phyloP scores from a whole-genome alignment of 345 rosid species.

The Linum lewisii region DNA sequence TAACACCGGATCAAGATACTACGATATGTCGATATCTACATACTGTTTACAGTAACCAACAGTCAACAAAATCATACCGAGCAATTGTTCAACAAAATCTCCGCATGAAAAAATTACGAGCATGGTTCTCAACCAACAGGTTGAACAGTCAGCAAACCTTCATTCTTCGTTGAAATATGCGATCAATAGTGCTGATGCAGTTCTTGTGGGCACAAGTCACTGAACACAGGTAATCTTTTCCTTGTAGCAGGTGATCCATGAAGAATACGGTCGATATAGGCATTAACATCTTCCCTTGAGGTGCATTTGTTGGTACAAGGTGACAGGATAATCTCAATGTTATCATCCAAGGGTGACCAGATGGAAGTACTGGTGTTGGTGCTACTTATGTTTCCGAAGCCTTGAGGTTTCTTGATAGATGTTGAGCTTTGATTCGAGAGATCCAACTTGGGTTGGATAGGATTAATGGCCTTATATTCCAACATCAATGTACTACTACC shows the following conservation, averaged over 20 bases:
- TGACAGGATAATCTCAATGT: constrained; percentile 37
- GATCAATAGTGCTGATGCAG: background rate
- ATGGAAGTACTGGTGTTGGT: background rate
- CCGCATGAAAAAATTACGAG: background rate
- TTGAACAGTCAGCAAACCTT: background rate
- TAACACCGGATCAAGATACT: too few relatives aligned
- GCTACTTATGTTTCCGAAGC: background rate
- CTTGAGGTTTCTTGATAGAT: background rate
- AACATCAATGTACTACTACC: background rate
- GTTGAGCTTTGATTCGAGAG: background rate
- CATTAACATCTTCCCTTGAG: constrained; percentile 25
- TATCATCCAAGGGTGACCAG: constrained; percentile 74
- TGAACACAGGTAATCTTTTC: constrained; percentile 35
- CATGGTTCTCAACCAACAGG: background rate
- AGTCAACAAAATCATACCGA: too few relatives aligned
- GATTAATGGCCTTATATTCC: constrained; percentile 4
- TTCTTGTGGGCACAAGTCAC: constrained; percentile 20
- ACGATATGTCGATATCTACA: too few relatives aligned
- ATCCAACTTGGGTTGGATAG: background rate
- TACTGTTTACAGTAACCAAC: too few relatives aligned
- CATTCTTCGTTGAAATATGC: background rate
- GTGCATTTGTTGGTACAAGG: constrained; percentile 11
- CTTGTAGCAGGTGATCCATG: constrained; percentile 18
- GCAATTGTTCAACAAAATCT: too few relatives aligned
- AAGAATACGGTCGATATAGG: constrained; percentile 21